These are phyloP conservation scores for Penicillium paxilli DNA, from an alignment of 495 filamentous ascomycete genomes.

Conservation along the genomic window DNA sequence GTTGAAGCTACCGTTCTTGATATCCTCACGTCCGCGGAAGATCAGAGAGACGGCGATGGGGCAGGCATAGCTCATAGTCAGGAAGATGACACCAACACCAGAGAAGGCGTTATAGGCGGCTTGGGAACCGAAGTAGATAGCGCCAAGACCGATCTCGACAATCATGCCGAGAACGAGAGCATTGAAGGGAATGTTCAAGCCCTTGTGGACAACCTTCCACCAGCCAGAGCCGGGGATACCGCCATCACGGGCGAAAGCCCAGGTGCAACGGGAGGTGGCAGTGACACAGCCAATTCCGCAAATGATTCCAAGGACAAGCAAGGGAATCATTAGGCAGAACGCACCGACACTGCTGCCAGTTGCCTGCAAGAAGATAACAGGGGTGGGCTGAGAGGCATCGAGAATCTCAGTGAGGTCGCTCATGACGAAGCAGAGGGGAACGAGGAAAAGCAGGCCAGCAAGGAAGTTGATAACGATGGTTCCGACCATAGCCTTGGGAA, in stretches of 20 bases:
- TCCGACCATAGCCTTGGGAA: conserved; percentile 65
- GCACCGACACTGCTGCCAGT: conserved; percentile 45
- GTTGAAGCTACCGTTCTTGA: conserved; percentile 55
- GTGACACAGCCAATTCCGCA: conserved; percentile 66
- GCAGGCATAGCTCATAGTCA: conserved; percentile 55
- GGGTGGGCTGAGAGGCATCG: conserved; percentile 49
- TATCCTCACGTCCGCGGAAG: conserved; percentile 48
- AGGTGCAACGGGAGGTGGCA: conserved; percentile 68
- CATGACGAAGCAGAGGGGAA: conserved; percentile 61
- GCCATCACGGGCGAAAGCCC: conserved; percentile 62
- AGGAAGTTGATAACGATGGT: conserved; percentile 62
- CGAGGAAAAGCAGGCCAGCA: conserved; percentile 66
- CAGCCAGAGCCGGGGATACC: conserved; percentile 63
- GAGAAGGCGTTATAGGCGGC: conserved; percentile 62
- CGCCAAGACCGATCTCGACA: conserved; percentile 52
- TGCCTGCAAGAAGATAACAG: conserved; percentile 20
- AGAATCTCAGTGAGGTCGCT: conserved; percentile 50
- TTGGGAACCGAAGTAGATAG: conserved; percentile 57
- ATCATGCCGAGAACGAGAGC: conserved; percentile 49
- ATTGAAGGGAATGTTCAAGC: conserved; percentile 52
- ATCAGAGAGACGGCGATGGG: conserved; percentile 54
- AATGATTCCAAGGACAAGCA: conserved; percentile 68
- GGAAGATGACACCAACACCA: conserved; percentile 57
- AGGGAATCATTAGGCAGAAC: conserved; percentile 65
- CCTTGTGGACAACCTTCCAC: conserved; percentile 53